phyloP scores from a whole-genome alignment of 2,329 filamentous ascomycete species.

The Neonectria faginata region DNA sequence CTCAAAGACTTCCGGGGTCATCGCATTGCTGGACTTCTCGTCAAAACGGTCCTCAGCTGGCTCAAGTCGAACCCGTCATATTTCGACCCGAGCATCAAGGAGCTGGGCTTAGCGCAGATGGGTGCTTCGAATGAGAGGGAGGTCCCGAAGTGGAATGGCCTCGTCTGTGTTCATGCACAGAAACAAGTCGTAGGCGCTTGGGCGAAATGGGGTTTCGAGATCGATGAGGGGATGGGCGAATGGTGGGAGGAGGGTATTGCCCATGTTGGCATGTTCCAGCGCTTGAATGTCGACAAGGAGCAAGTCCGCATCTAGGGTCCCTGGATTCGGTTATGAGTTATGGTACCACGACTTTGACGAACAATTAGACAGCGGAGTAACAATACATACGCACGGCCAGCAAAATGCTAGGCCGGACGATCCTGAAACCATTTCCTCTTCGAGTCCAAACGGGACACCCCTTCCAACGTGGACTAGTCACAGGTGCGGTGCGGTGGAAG shows the following conservation, averaged over 20 bases:
- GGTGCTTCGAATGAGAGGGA: conserved; percentile 53
- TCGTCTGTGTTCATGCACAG: conserved; percentile 86
- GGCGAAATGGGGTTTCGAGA: conserved; percentile 76
- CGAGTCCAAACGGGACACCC: background rate
- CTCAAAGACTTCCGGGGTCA: conserved; percentile 72
- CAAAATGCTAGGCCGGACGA: background rate
- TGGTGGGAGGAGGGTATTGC: conserved; percentile 89
- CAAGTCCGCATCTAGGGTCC: conserved; percentile 42
- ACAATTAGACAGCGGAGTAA: background rate
- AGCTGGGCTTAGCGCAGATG: conserved; percentile 58
- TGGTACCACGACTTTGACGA: conserved; percentile 12
- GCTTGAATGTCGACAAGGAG: conserved; percentile 54
- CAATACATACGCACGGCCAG: background rate
- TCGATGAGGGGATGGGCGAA: conserved; percentile 77
- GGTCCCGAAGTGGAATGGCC: conserved; percentile 75
- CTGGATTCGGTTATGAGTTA: conserved; percentile 10
- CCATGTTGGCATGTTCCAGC: conserved; percentile 84
- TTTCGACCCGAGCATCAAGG: conserved; percentile 63
- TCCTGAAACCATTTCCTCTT: background rate
- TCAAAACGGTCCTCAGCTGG: conserved; percentile 77
- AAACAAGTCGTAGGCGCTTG: conserved; percentile 73
- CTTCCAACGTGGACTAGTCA: conserved; percentile 8
- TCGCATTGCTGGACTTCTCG: conserved; percentile 73
- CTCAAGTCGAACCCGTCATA: conserved; percentile 68
- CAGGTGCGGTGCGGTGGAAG: conserved; percentile 20